Evolutionary conservation across 78 protist species (phyloP).

Genomic region (Cavenderia fasciculata): DNA sequence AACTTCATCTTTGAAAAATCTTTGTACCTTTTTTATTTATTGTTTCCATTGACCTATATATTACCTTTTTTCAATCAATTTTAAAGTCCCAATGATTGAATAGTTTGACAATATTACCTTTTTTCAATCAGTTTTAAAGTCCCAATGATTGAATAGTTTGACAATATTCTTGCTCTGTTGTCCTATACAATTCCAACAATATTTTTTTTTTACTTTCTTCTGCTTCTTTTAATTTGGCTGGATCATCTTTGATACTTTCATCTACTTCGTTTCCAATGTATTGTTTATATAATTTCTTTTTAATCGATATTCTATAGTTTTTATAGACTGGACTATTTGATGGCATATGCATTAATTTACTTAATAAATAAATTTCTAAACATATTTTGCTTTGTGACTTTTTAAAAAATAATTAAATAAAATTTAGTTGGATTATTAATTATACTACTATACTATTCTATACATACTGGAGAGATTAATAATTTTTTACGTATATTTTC

Average conservation of each 20-base stretch:
- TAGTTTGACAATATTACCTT: constrained; percentile 31
- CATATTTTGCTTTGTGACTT: constrained; percentile 26
- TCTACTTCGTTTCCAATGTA: constrained; percentile 22
- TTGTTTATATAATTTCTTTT: constrained; percentile 52
- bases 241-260: not conserved
- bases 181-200: constrained; percentile 18
- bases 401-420: not conserved
- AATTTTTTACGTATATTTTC: constrained; percentile 40
- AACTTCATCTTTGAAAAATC: too few species aligned
- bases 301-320: constrained; percentile 38
- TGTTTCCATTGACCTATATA: too few species aligned
- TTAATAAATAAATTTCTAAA: constrained; percentile 40
- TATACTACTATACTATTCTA: too few species aligned
- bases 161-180: constrained; percentile 22
- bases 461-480: constrained; percentile 21
- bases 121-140: too few species aligned
- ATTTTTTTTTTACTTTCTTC: constrained; percentile 23
- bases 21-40: too few species aligned
- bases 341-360: constrained; percentile 39
- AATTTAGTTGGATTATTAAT: too few species aligned
- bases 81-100: too few species aligned
- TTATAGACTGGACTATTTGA: constrained; percentile 14
- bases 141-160: constrained; percentile 28
- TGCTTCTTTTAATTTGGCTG: not conserved
- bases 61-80: too few species aligned